Percentiles rank a stretch among this genome's conserved stretches.
Conservation (phyloP, 768 basidiomycete species). For the Podaxis sp. region DNA sequence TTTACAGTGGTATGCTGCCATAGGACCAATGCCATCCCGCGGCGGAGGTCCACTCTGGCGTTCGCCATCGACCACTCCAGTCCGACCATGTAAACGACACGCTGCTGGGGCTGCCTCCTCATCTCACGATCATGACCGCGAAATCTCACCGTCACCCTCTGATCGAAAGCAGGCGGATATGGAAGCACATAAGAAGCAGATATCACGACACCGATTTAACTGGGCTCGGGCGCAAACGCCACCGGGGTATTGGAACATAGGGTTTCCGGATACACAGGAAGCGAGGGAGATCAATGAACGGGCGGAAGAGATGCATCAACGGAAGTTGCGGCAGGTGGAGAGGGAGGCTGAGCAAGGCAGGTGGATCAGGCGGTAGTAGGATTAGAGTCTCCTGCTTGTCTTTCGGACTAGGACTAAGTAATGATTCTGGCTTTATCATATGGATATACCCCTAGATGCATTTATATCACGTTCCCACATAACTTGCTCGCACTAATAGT, state of each 20-base stretch:
- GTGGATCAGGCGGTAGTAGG: constrained; percentile 33
- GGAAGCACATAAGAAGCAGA: constrained; percentile 61
- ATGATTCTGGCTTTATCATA: background rate
- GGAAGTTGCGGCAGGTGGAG: constrained; percentile 61
- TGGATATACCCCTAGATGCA: background rate
- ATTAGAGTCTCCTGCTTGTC: background rate
- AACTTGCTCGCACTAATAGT: background rate
- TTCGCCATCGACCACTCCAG: constrained; percentile 47
- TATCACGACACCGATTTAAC: constrained; percentile 71
- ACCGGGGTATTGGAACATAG: constrained; percentile 88
- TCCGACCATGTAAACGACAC: constrained; percentile 30
- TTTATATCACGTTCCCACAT: background rate
- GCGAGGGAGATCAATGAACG: constrained; percentile 70
- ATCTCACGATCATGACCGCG: constrained; percentile 11
- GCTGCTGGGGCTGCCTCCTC: constrained; percentile 9
- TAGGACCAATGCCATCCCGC: constrained; percentile 69
- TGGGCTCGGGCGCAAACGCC: constrained; percentile 77
- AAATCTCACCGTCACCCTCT: constrained; percentile 15
- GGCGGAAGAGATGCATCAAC: constrained; percentile 71
- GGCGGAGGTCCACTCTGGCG: constrained; percentile 75
- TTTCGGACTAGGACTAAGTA: background rate
- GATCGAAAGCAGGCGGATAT: constrained; percentile 27
- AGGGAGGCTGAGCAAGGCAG: constrained; percentile 53
- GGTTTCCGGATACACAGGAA: constrained; percentile 86
- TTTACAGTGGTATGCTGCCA: constrained; percentile 72